Base-by-base conservation (phyloP, 345 rosid genomes). In the Eutrema yunnanense region DNA sequence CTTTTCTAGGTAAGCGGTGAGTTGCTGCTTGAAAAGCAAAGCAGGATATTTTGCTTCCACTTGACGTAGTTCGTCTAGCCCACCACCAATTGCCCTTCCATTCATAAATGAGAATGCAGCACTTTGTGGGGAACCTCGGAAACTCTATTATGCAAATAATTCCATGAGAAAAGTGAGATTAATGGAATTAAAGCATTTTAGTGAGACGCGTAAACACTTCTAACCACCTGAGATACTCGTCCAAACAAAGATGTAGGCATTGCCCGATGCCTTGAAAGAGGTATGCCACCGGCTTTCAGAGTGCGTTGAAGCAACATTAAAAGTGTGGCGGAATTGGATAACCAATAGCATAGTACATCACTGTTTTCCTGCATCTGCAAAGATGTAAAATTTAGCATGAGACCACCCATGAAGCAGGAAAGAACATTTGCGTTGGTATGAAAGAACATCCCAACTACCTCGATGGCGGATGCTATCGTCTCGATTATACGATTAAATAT, bases 1-100 rank as follows among this genome's bases (percentile, higher is more conserved):
- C 88, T 92, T 95, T 88, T 95, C 99, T 67, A 95, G 91, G 87
- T 86, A 95, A 73, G 99, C 99, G 6, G 98, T 95, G 77, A 95
- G 96, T 58, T 95, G 99, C 82, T 95, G 99, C 81, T 95, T 92
- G 76, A 95, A 95, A 62, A 88, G 86, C 81, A 95, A 73, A 65
- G 98, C 96, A 47, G 99, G 98, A 85, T 95, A 95, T 73, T 85
- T 92, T 3, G 99, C 98, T 67, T 95, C 99, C 60, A 92, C 96
- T 80, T 92, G 98, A 27, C 90, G 86, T 62, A 88, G 76, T 71
- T 87, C 96, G 44, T 85, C 86, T 51, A 87, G 49, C 57, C 92
- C 89, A 75, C 92, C 82, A 36, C 78, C 70, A 67, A 38, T 46
- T 50, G 72, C 60, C 62, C 98, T 87, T 54, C 90, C 88, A 73